These are phyloP conservation scores for Voacanga thouarsii DNA, from an alignment of 257 asterid genomes.

Conservation along the genomic window DNA sequence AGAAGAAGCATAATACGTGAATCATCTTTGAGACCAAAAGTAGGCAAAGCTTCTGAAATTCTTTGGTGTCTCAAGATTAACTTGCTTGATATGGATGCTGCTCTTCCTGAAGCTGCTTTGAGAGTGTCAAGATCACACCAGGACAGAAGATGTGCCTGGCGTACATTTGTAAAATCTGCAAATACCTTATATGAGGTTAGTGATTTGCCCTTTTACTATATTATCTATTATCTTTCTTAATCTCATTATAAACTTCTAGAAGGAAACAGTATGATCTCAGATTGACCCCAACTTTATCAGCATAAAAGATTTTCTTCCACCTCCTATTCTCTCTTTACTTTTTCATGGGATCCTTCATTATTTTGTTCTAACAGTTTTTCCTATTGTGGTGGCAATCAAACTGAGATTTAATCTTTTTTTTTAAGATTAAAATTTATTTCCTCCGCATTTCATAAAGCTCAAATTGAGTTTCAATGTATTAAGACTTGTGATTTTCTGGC, in stretches of 20 bases:
- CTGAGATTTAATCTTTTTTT: background rate
- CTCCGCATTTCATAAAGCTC: background rate
- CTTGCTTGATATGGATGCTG: conserved; percentile 91
- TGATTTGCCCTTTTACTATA: conserved; percentile 7
- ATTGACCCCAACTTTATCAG: background rate
- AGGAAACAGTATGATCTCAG: background rate
- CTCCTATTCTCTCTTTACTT: background rate
- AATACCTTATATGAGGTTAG: conserved; percentile 72
- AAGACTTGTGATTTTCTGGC: background rate
- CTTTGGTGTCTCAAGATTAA: conserved; percentile 60
- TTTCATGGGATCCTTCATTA: background rate
- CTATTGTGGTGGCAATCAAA: no score
- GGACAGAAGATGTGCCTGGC: conserved; percentile 71
- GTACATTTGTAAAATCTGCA: conserved; percentile 79
- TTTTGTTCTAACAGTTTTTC: background rate
- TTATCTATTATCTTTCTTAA: background rate
- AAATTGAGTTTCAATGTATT: background rate
- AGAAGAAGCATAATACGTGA: conserved; percentile 49
- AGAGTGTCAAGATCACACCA: conserved; percentile 60
- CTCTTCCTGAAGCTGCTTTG: conserved; percentile 68
- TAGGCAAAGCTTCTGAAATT: conserved; percentile 62
- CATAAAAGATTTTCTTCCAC: background rate
- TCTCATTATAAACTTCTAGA: background rate
- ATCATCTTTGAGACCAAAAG: conserved; percentile 57
- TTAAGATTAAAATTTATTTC: background rate